Evolutionary conservation across 148 eudicot genomes (phyloP), one percentile per base, ranked within the genome.

Genomic region (Spergularia marina): DNA sequence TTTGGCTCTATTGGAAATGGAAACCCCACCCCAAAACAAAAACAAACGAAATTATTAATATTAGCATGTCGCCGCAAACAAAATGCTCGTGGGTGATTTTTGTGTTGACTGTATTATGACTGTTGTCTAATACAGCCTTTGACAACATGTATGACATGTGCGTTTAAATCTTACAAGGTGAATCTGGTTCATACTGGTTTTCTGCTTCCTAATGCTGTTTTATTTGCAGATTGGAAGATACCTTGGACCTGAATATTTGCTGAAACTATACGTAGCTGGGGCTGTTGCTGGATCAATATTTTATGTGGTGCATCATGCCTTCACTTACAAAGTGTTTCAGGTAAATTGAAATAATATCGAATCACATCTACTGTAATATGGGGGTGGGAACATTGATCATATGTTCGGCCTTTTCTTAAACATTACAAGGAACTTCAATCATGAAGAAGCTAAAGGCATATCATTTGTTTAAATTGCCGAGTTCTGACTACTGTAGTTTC

Each of bases 251-350:
- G 86, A 79, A 56, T 91, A 71, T 80, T 55, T 93, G 82, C 84
- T 93, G 85, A 91, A 88, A 85, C 68, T 93, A 75, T 93, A 93
- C 82, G 68, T 93, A n/a, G 59, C 91, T 23, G 96, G 98, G 49
- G 98, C 98, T 69, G 67, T 89, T 67, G 89, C 68, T 58, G 98
- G 98, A 79, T 91, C 98, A 56, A 75, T 88, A 71, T 93, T 91
- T 82, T 91, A 83, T 77, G 84, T 93, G 88, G 86, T 79, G 76
- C 88, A 91, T 76, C 89, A 91, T 81, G 91, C 89, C 58, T 89
- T 69, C 72, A 60, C 85, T 21, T 80, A 80, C 34, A 64, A 72
- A 10, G 76, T 82, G 62, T 71, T 70, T 40, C 73, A 91, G 96
- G 98, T 93, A 87, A 64, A 17, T 6, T n/a, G 56, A 47, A 70